These are phyloP conservation scores for Chaetothyriales sp. DNA, from an alignment of 2,329 filamentous ascomycete genomes.

Conservation along the genomic window DNA sequence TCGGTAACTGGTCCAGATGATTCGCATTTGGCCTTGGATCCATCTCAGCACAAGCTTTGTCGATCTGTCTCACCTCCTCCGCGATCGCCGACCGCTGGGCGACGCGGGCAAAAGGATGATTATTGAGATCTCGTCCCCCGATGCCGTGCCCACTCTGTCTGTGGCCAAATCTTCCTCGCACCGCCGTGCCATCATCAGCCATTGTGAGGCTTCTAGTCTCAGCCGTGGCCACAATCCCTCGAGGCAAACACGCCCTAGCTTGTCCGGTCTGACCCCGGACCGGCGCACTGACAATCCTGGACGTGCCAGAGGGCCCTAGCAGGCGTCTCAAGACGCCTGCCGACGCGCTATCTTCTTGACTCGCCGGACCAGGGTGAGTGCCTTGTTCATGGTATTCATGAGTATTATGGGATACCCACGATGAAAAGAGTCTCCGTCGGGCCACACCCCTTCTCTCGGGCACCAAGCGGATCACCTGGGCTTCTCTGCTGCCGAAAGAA, in stretches of 20 bases:
- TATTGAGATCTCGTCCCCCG: conserved; percentile 14
- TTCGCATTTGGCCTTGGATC: not conserved
- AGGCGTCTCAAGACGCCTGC: conserved; percentile 17
- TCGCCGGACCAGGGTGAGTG: not conserved
- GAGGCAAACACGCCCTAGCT: conserved; percentile 6
- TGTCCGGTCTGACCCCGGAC: conserved; percentile 1
- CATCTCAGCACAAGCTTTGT: conserved; percentile 9
- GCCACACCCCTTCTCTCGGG: not conserved
- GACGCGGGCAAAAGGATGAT: conserved; percentile 9
- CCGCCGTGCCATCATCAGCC: conserved; percentile 29
- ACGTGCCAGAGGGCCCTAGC: conserved; percentile 23
- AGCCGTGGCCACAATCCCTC: conserved; percentile 8
- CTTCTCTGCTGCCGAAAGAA: conserved; percentile 30
- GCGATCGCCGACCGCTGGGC: conserved; percentile 3
- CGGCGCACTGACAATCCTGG: conserved; percentile 17
- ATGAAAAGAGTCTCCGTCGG: not conserved
- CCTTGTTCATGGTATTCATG: not conserved
- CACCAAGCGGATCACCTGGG: conserved; percentile 17
- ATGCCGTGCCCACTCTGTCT: conserved; percentile 30
- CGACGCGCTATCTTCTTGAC: conserved; percentile 2
- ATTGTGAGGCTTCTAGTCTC: conserved; percentile 21
- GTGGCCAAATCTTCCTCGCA: conserved; percentile 28
- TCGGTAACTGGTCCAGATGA: not conserved
- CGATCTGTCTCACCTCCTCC: conserved; percentile 6
- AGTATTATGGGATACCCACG: not conserved